Conservation (phyloP, 1,284 basidiomycete species). For the Ceratobasidium sp. region DNA sequence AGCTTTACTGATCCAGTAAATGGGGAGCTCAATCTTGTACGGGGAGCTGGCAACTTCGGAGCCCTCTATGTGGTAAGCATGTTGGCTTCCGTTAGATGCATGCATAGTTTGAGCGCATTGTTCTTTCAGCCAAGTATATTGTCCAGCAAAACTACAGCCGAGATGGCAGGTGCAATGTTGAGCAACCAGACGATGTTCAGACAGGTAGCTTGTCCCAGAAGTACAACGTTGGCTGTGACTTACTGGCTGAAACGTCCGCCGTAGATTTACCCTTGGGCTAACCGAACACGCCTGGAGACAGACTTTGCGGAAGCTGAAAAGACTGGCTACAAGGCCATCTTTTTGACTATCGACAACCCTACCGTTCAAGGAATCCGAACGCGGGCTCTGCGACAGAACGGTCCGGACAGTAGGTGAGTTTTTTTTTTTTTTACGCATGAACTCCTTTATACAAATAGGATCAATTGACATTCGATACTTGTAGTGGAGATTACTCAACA, state of each 20-base stretch:
- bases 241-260: neutral
- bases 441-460: too few species aligned
- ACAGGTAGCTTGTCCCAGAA: neutral
- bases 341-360: constrained; percentile 50
- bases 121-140: constrained; percentile 21
- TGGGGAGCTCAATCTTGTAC: constrained; percentile 29
- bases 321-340: constrained; percentile 28
- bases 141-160: constrained; percentile 26
- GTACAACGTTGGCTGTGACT: neutral
- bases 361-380: constrained; percentile 51
- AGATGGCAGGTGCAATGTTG: constrained; percentile 1
- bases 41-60: constrained; percentile 5
- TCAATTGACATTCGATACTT: neutral
- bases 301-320: constrained; percentile 18
- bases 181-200: constrained; percentile 24
- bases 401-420: constrained; percentile 28
- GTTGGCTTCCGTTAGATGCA: neutral
- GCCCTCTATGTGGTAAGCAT: constrained; percentile 8
- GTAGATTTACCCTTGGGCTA: constrained; percentile 33
- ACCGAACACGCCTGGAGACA: neutral
- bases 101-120: neutral
- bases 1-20: constrained; percentile 27
- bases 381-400: constrained; percentile 48
- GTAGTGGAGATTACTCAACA: constrained; percentile 20
- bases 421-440: too few species aligned